A percentile compares a stretch with the other conserved stretches of the same genome.
phyloP scores from a whole-genome alignment of 805 yeast genomes.

The Yarrowia sp. region DNA sequence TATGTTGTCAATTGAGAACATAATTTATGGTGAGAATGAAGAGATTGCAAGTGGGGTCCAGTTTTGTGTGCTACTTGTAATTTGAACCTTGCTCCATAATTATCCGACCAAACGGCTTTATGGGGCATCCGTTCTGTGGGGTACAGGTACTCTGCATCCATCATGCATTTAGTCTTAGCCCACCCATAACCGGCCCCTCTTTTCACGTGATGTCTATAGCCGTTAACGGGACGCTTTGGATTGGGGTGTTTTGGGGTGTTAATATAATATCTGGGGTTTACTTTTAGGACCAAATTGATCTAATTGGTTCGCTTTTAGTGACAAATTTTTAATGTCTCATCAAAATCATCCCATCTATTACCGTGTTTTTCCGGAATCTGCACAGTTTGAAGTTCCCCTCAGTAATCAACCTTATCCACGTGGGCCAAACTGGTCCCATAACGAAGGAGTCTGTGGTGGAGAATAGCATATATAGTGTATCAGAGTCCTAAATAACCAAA shows the following conservation, averaged over 20 bases:
- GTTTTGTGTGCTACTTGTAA: background rate
- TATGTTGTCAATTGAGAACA: conserved; percentile 33
- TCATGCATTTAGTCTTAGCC: conserved; percentile 28
- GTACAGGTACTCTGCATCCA: background rate
- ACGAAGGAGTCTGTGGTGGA: background rate
- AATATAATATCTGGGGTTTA: too few relatives aligned
- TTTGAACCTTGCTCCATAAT: background rate
- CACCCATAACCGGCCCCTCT: conserved; percentile 18
- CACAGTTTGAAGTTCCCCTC: conserved; percentile 1
- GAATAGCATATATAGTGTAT: background rate
- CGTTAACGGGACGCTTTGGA: background rate
- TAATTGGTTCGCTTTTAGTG: too few relatives aligned
- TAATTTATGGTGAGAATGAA: background rate
- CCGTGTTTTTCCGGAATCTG: conserved; percentile 13
- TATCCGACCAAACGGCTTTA: background rate
- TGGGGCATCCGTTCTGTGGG: conserved; percentile 5
- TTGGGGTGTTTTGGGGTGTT: too few relatives aligned
- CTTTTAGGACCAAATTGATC: too few relatives aligned
- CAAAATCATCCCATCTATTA: background rate
- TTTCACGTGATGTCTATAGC: conserved; percentile 12
- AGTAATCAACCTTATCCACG: background rate
- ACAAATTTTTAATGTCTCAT: too few relatives aligned
- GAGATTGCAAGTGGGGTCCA: background rate
- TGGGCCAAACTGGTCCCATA: background rate
- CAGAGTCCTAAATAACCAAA: background rate